Evolutionary conservation across 371 early-diverging fungal genomes (phyloP).

Genomic region (Lichtheimia ramosa): DNA sequence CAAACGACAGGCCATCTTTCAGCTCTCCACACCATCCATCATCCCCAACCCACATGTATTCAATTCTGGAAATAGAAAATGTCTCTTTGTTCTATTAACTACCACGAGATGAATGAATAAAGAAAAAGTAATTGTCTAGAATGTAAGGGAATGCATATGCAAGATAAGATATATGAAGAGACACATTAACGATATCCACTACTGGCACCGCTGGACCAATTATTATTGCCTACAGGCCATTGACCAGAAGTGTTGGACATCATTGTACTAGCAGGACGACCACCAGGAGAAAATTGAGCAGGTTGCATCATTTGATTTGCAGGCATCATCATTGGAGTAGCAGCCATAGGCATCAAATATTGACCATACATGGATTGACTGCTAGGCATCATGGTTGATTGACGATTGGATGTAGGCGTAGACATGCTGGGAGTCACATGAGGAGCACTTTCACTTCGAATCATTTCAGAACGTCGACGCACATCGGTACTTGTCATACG

Average conservation of each 20-base stretch:
- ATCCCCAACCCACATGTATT: constrained; percentile 42
- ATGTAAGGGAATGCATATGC: no score
- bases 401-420: constrained; percentile 10
- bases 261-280: constrained; percentile 16
- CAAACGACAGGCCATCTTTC: constrained; percentile 28
- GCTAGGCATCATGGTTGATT: constrained; percentile 1
- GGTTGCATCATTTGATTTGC: neutral
- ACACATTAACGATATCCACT: neutral
- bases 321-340: neutral
- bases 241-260: neutral
- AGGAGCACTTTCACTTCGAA: constrained; percentile 18
- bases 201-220: neutral
- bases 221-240: neutral
- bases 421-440: constrained; percentile 13
- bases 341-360: constrained; percentile 10
- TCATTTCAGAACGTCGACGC: constrained; percentile 23
- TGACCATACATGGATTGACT: constrained; percentile 5
- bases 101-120: no score
- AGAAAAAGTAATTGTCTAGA: no score
- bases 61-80: constrained; percentile 18
- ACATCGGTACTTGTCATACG: constrained; percentile 17
- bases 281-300: neutral
- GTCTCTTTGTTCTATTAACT: neutral
- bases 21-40: constrained; percentile 22
- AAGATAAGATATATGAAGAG: neutral